Conservation (phyloP, 2,329 filamentous ascomycete species). For the Pseudopyricularia cyperi region DNA sequence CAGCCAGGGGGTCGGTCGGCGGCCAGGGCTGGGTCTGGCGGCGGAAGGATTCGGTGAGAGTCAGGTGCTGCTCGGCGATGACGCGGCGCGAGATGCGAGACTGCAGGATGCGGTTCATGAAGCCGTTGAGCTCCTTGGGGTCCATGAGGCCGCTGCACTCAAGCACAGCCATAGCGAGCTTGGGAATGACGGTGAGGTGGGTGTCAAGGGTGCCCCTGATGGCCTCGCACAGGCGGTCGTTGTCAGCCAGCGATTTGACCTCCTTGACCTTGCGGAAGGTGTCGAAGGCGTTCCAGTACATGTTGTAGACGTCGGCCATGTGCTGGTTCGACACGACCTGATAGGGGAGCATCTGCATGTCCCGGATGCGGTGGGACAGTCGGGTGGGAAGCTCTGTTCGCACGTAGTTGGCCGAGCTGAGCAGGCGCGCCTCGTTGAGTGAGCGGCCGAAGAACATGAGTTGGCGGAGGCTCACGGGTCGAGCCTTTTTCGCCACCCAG, state of each 20-base stretch:
- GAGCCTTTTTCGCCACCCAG: conserved; percentile 85
- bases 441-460: conserved; percentile 95
- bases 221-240: conserved; percentile 72
- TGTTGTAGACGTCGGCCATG: conserved; percentile 87
- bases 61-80: conserved; percentile 94
- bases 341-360: conserved; percentile 94
- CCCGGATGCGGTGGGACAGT: conserved; percentile 83
- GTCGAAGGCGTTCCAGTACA: conserved; percentile 97
- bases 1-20: conserved; percentile 11
- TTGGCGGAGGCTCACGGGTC: conserved; percentile 92
- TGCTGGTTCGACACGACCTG: conserved; percentile 92
- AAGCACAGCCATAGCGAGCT: conserved; percentile 84
- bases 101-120: conserved; percentile 88
- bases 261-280: conserved; percentile 72
- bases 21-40: conserved; percentile 22
- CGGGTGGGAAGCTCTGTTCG: conserved; percentile 87
- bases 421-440: conserved; percentile 74
- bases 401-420: conserved; percentile 96
- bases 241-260: conserved; percentile 76
- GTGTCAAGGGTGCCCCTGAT: conserved; percentile 70
- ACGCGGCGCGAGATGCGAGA: conserved; percentile 90
- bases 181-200: conserved; percentile 87
- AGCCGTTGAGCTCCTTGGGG: conserved; percentile 70
- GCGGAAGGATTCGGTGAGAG: conserved; percentile 87
- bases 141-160: conserved; percentile 79